Conservation (phyloP, 2,329 filamentous ascomycete species). For the Dactylellina haptotyla region DNA sequence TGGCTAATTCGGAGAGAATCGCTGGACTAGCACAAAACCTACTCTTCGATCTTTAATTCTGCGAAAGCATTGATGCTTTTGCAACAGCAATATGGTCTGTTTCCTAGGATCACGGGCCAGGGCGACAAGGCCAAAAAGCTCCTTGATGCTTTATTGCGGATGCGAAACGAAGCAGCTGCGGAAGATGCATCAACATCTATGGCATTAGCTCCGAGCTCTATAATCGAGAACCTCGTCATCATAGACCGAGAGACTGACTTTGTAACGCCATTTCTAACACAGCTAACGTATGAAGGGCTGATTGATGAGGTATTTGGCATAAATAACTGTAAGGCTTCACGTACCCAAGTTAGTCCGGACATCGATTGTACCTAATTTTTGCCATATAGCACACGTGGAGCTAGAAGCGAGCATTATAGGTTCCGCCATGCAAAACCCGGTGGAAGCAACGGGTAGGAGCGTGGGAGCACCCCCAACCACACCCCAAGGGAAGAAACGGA, state of each 20-base stretch:
- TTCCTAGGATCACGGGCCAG: conserved; percentile 93
- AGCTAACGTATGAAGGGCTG: conserved; percentile 94
- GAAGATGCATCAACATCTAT: conserved; percentile 75
- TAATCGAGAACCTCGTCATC: conserved; percentile 89
- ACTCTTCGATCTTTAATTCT: conserved; percentile 86
- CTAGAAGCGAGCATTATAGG: conserved; percentile 68
- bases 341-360: neutral
- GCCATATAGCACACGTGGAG: conserved; percentile 72
- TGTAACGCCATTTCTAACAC: conserved; percentile 88
- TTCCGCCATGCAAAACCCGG: conserved; percentile 32
- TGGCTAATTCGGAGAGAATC: neutral
- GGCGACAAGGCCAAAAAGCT: conserved; percentile 92
- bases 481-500: conserved; percentile 79
- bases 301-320: conserved; percentile 95
- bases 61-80: conserved; percentile 94
- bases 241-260: conserved; percentile 96
- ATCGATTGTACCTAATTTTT: neutral
- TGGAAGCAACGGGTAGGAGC: conserved; percentile 41
- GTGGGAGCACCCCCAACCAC: conserved; percentile 57
- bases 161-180: conserved; percentile 89
- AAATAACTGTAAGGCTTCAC: conserved; percentile 70
- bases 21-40: conserved; percentile 73
- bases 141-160: conserved; percentile 84
- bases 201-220: conserved; percentile 83
- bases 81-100: conserved; percentile 89